Evolutionary conservation across 2,329 filamentous ascomycete genomes (phyloP), one percentile per base, ranked within the genome.

Genomic region (Neofusicoccum laricinum): DNA sequence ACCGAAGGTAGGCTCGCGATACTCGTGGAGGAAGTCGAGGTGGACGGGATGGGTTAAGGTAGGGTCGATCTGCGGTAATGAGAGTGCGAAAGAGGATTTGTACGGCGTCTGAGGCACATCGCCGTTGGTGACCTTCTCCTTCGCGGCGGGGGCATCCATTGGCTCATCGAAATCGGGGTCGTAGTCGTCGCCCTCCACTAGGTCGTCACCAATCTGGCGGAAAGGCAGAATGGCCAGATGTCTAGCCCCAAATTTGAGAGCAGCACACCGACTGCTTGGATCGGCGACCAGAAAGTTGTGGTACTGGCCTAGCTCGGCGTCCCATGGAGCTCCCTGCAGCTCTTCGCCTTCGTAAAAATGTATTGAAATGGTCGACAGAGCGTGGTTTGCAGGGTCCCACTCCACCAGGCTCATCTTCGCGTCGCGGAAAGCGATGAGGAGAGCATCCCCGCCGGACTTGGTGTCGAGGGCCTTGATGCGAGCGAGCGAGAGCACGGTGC

Each of bases 341-440:
- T 97, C 93, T 73, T 97, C 93, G 75, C 95, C 91, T 77, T 99
- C 95, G 79, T 98, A 99, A 82, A 93, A 98, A 80, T 99, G 95
- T 71, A 99, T 94, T 59, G 94, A 98, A 67, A 95, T 87, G 61
- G 94, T 98, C 70, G 90, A 88, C 70, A 98, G 88, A 59, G 86
- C 86, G 77, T 91, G 85, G 69, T 87, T 88, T 74, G 90, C 87
- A 8, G 92, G 88, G 75, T 98, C 92, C 95, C 95, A 99, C 80
- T 97, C 92, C 64, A 97, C 84, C 76, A 99, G 82, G 77, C 91
- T 96, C 73, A 98, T 85, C 79, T 97, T 97, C 46, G 95, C 95
- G 78, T 97, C 93, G 73, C 90, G 90, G 78, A 94, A 90, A 0
- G 92, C 90, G 64, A 98, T 77, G 63, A 99, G 81, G 63, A 99